Base-by-base conservation (phyloP, 2,329 filamentous ascomycete genomes). In the Didymosphaeria variabile region DNA sequence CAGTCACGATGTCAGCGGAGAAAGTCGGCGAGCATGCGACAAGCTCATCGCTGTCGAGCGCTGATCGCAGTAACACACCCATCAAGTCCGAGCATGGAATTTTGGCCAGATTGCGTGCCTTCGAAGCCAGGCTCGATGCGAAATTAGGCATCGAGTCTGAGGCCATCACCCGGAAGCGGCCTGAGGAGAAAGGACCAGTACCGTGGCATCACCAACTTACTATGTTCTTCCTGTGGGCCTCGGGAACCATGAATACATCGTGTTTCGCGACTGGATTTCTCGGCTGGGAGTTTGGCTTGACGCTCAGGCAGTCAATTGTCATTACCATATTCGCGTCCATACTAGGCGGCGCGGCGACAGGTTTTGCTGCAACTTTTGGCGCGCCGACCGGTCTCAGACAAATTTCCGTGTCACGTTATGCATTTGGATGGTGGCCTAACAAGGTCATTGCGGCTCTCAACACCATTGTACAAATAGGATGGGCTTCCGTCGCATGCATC, bases 371-470 rank as follows among this genome's bases (percentile, higher is more conserved):
- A 55, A 81, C 79, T 10, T 75, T 82, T 34, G 80, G 80, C 55
- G 79, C 80, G 7, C 64, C 77, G 49, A 78, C 79, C 60, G 72
- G 74, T 58, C 70, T 84, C 23, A 77, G 82, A 51, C 79, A 82
- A 58, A 82, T 84, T 51, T 73, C 74, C 2, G 77, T 81, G 32
- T 78, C 79, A 52, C 74, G 82, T 53, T 83, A 81, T 65, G 81
- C 80, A n/a, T 82, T 84, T 60, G 82, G 82, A n/a, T 84, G 82
- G 78, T 84, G 77, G 62, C 81, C 82, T 17, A 81, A 81, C 55
- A 84, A 84, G 64, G 70, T 84, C 57, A 78, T 81, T 57, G 81
- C 81, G 5, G 69, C 79, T 1, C 77, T 84, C 47, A 84, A 84
- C 51, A 79, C 81, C 31, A 73, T 84, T 32, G 77, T 82, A 51